Evolutionary conservation across 331 rosid species (phyloP), one percentile per base, ranked within the genome.

Genomic region (Acacia concinna): DNA sequence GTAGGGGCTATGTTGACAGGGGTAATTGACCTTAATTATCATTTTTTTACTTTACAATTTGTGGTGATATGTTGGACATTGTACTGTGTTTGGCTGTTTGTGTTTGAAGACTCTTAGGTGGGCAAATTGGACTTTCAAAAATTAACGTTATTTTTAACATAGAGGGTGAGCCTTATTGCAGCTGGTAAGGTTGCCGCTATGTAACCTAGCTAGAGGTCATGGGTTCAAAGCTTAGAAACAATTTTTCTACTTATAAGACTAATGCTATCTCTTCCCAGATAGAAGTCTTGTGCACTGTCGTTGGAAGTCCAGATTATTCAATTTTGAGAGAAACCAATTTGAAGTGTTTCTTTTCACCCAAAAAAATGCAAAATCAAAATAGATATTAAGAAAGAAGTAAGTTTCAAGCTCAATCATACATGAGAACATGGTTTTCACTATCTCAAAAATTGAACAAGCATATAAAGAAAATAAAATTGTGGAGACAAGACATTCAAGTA

Each of bases 371-470:
- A 25, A 57, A 57, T 57, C 4, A 11, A 56, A 57, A 25, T 18
- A 4, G 4, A 25, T 3, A 25, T 25, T 25, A 4, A 25, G 65
- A 57, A 11, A 7, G 17, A 57, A 25, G 34, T 13, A 11, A 4
- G n/a, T 10, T 14, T 9, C 32, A 20, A 38, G 18, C n/a, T 23
- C 73, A 68, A 21, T 68, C 5, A 7, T 21, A 37, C 11, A 15
- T 35, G 27, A 63, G 41, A 65, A 65, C 46, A 37, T 9, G 32
- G 30, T 8, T 20, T 35, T 18, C 71, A 20, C 17, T 10, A 2
- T 37, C 73, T 68, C 70, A 71, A 40, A 71, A 79, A 20, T 32
- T 74, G 79, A 76, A 37, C 11, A 37, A 37, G 8, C 41, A 37
- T 8, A 7, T 37, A 37, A 7, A 37, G 1, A 8, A 1, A 0